phyloP scores from a whole-genome alignment of 495 filamentous ascomycete species.

The Hypoxylon lenormandii region DNA sequence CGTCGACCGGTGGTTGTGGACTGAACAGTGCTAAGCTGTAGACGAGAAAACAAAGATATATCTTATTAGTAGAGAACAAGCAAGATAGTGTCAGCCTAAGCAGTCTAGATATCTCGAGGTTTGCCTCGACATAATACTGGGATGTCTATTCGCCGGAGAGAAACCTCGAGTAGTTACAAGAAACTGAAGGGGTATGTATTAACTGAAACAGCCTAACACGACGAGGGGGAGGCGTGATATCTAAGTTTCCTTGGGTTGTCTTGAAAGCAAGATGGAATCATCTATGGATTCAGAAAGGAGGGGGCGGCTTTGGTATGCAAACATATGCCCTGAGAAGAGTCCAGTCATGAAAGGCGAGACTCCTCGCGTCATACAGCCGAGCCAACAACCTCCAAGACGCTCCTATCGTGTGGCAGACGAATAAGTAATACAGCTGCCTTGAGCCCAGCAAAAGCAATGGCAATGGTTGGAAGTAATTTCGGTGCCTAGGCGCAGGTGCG shows the following conservation, averaged over 20 bases:
- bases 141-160: conserved; percentile 4
- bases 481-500: conserved; percentile 37
- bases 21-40: neutral
- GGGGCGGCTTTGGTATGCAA: conserved; percentile 9
- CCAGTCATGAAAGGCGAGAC: conserved; percentile 23
- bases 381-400: neutral
- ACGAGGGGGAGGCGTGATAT: neutral
- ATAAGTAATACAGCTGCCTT: conserved; percentile 42
- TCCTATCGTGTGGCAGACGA: conserved; percentile 12
- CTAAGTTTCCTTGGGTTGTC: neutral
- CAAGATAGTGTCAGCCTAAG: conserved; percentile 1
- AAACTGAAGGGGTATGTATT: conserved; percentile 7
- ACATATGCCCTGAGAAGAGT: neutral
- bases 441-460: conserved; percentile 9
- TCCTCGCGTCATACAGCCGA: conserved; percentile 24
- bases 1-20: neutral
- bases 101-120: neutral
- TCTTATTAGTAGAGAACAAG: neutral
- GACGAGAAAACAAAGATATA: neutral
- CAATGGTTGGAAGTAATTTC: conserved; percentile 35
- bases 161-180: neutral
- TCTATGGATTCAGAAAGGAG: conserved; percentile 7
- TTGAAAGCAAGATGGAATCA: conserved; percentile 4
- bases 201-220: neutral
- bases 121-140: neutral